Percentiles rank a stretch among this genome's conserved stretches.
phyloP scores from a whole-genome alignment of 2,329 filamentous ascomycete species.

The Aaosphaeria pasadenensis region DNA sequence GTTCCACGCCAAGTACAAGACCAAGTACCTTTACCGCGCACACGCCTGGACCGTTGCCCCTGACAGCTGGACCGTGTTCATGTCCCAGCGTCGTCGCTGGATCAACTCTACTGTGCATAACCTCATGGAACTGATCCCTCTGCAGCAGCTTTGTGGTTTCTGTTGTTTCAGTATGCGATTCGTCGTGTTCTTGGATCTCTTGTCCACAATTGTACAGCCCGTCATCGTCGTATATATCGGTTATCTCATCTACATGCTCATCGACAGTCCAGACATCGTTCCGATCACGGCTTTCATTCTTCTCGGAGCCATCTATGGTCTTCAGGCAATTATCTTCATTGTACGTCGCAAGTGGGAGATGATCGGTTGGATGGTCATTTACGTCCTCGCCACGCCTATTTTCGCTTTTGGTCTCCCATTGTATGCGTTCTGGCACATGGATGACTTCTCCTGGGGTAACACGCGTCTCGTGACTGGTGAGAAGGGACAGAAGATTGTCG shows the following conservation, averaged over 20 bases:
- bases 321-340: constrained; percentile 97
- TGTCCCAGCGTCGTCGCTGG: constrained; percentile 98
- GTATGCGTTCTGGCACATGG: constrained; percentile 99
- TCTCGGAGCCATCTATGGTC: constrained; percentile 91
- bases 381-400: constrained; percentile 84
- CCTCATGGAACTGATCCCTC: constrained; percentile 87
- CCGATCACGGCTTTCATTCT: constrained; percentile 87
- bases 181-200: constrained; percentile 88
- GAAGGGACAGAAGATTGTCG: constrained; percentile 84
- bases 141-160: constrained; percentile 95
- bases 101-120: constrained; percentile 99
- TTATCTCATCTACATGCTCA: constrained; percentile 79
- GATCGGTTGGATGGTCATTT: constrained; percentile 99
- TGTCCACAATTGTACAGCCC: constrained; percentile 89
- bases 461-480: constrained; percentile 96
- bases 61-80: constrained; percentile 89
- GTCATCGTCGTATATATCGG: constrained; percentile 86
- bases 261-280: constrained; percentile 60
- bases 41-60: constrained; percentile 97
- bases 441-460: constrained; percentile 99
- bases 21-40: constrained; percentile 89
- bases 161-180: constrained; percentile 99
- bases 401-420: constrained; percentile 88
- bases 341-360: constrained; percentile 97
- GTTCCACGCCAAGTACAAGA: constrained; percentile 91